phyloP scores from a whole-genome alignment of 2,329 filamentous ascomycete species.

The Ampelomyces quisqualis region DNA sequence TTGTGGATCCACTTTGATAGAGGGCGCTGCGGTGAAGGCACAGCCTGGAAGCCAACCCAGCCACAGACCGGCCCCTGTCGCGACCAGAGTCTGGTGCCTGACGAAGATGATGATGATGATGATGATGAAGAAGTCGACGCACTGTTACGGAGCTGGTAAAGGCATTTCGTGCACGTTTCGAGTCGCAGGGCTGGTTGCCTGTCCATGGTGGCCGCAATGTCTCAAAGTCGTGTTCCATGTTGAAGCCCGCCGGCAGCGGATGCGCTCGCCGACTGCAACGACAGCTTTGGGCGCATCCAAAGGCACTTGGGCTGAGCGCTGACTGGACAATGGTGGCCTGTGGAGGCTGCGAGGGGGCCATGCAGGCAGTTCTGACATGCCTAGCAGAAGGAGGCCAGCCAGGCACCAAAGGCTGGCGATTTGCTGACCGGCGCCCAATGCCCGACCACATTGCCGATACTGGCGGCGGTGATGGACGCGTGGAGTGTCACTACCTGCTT shows the following conservation, averaged over 20 bases:
- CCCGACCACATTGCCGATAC: constrained; percentile 22
- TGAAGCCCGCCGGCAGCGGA: constrained; percentile 4
- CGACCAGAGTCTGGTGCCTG: constrained; percentile 32
- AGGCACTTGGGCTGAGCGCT: constrained; percentile 7
- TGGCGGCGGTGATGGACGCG: constrained; percentile 14
- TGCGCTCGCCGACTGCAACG: constrained; percentile 1
- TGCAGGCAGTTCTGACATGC: constrained; percentile 19
- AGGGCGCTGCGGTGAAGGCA: constrained; percentile 35
- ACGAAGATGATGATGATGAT: constrained; percentile 12
- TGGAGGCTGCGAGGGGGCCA: constrained; percentile 28
- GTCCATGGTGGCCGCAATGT: constrained; percentile 18
- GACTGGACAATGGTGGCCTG: constrained; percentile 8
- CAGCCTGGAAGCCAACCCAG: constrained; percentile 29
- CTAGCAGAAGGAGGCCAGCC: constrained; percentile 14
- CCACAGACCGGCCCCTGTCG: constrained; percentile 24
- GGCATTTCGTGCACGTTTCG: constrained; percentile 7
- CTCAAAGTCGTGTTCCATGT: constrained; percentile 11
- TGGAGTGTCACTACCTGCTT: too few species aligned
- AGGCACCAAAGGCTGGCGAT: constrained; percentile 23
- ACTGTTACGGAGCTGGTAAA: constrained; percentile 15
- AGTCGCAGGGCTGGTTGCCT: constrained; percentile 6
- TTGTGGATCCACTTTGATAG: constrained; percentile 24
- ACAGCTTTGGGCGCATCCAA: constrained; percentile 4
- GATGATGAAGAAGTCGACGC: constrained; percentile 7
- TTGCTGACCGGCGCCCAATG: constrained; percentile 30